phyloP scores from a whole-genome alignment of 2,329 filamentous ascomycete species.

The Colletotrichum nymphaeae region DNA sequence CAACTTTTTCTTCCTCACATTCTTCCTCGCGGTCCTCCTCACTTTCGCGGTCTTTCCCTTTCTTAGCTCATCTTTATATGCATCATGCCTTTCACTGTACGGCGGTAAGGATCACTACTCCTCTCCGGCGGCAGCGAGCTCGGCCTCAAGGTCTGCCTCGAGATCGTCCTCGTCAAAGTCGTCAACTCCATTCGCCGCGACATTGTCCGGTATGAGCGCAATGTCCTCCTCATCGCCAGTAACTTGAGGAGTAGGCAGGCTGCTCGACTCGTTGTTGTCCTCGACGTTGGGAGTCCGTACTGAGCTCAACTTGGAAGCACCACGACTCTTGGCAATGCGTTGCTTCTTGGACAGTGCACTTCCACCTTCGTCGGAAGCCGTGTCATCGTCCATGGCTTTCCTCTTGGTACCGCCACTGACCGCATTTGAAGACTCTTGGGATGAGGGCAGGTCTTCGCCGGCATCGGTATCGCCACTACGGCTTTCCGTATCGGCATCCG shows the following conservation, averaged over 20 bases:
- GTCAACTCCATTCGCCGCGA: slow-evolving; percentile 44
- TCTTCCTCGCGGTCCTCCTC: background rate
- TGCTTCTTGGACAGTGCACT: slow-evolving; percentile 62
- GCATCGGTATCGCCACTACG: slow-evolving; percentile 33
- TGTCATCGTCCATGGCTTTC: slow-evolving; percentile 40
- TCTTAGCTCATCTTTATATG: background rate
- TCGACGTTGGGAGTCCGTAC: slow-evolving; percentile 54
- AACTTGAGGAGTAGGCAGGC: slow-evolving; percentile 54
- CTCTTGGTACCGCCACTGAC: slow-evolving; percentile 31
- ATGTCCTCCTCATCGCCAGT: slow-evolving; percentile 56
- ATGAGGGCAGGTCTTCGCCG: slow-evolving; percentile 35
- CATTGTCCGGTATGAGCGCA: slow-evolving; percentile 36
- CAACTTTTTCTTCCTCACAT: slow-evolving; percentile 17
- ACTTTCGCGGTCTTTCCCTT: background rate
- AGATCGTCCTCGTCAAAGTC: slow-evolving; percentile 64
- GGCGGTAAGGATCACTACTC: background rate
- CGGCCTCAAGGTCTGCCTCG: slow-evolving; percentile 71
- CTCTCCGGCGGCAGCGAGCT: slow-evolving; percentile 65
- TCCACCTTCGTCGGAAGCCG: slow-evolving; percentile 39
- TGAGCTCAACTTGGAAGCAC: slow-evolving; percentile 59
- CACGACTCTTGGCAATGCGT: slow-evolving; percentile 56
- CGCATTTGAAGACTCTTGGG: slow-evolving; percentile 15
- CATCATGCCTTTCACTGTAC: background rate
- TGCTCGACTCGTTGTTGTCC: slow-evolving; percentile 47
- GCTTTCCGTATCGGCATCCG: slow-evolving; percentile 48